phyloP scores from a whole-genome alignment of 192 early-diverging fungal species.

The Backusella circina region DNA sequence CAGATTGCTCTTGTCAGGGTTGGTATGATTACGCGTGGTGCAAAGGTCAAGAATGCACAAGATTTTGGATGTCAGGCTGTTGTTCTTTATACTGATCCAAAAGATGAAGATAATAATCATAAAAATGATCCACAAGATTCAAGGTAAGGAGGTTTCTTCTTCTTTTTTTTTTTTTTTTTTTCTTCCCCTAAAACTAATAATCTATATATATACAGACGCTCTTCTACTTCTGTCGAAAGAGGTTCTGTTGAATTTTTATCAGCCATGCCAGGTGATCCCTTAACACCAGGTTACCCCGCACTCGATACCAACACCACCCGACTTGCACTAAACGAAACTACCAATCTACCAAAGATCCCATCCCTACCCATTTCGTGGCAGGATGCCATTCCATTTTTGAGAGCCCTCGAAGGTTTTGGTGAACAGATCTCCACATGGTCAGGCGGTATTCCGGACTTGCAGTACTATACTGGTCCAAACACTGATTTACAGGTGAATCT shows the following conservation, averaged over 20 bases:
- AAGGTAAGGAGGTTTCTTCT: no score
- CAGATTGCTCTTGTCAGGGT: conserved; percentile 55
- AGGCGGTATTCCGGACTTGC: conserved; percentile 47
- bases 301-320: conserved; percentile 30
- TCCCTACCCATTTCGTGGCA: conserved; percentile 61
- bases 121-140: conserved; percentile 54
- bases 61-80: conserved; percentile 48
- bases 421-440: conserved; percentile 37
- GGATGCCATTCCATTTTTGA: conserved; percentile 54
- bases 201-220: conserved; percentile 20
- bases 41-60: conserved; percentile 56
- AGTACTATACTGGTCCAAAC: conserved; percentile 56
- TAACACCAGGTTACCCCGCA: conserved; percentile 56
- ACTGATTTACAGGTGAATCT: conserved; percentile 38
- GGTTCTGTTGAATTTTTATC: conserved; percentile 48
- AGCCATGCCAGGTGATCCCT: conserved; percentile 53
- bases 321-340: conserved; percentile 40
- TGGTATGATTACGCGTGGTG: conserved; percentile 45
- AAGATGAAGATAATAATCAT: conserved; percentile 48
- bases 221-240: conserved; percentile 50
- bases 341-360: conserved; percentile 50
- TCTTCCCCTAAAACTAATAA: neutral
- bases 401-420: conserved; percentile 46
- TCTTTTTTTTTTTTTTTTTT: neutral
- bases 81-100: conserved; percentile 61